Evolutionary conservation across 257 asterid genomes (phyloP).

Genomic region (Solanum appendiculatum): DNA sequence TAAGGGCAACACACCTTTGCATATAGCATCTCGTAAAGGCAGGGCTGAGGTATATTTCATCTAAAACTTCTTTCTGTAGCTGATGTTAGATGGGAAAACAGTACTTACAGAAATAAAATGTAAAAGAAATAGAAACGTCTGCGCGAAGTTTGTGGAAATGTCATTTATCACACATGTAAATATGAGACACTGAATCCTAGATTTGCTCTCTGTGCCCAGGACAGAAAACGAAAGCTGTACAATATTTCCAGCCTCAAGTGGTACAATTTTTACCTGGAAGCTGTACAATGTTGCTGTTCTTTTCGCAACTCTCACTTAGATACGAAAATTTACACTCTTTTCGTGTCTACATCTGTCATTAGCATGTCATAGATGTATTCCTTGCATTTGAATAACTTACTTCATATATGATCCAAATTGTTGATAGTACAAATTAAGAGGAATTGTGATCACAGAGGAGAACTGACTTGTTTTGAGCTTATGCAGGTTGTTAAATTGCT

Average conservation of each 20-base stretch:
- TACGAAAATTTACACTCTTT: background rate
- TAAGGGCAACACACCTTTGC: slow-evolving; percentile 36
- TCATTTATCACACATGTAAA: background rate
- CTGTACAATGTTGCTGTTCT: background rate
- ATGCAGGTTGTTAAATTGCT: slow-evolving; percentile 32
- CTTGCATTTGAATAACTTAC: background rate
- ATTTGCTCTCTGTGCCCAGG: background rate
- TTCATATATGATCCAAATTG: slow-evolving; percentile 20
- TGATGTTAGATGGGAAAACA: background rate
- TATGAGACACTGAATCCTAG: background rate
- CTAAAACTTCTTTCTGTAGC: background rate
- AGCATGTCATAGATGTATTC: background rate
- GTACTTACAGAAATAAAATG: background rate
- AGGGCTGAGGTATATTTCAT: slow-evolving; percentile 20
- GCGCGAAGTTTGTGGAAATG: background rate
- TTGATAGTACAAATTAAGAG: slow-evolving; percentile 18
- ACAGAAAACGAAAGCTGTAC: background rate
- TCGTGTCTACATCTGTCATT: background rate
- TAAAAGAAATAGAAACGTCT: background rate
- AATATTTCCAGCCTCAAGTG: background rate
- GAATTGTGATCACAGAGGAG: slow-evolving; percentile 23
- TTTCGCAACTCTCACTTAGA: background rate
- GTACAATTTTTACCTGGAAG: background rate
- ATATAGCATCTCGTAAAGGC: slow-evolving; percentile 34
- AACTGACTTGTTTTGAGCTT: slow-evolving; percentile 8